These are phyloP conservation scores for Colletotrichum sp. DNA, from an alignment of 2,329 filamentous ascomycete species.

Conservation along the genomic window DNA sequence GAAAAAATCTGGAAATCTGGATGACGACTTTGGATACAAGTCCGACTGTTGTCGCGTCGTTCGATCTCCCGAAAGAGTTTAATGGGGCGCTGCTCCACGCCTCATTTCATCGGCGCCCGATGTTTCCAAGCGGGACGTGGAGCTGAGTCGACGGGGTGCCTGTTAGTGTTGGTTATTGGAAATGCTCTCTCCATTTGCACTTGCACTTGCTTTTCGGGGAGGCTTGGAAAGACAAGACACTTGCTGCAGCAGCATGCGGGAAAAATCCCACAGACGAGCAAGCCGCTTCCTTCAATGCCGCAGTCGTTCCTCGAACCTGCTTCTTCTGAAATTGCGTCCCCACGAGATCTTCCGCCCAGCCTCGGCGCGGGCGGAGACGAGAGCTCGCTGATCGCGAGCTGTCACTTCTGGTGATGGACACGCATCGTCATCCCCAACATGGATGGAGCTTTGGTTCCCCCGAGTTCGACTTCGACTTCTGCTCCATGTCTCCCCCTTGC, in stretches of 20 bases:
- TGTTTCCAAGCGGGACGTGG: slow-evolving; percentile 2
- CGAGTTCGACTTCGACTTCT: not conserved
- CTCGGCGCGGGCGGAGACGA: not conserved
- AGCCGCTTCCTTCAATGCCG: not conserved
- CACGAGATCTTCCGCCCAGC: slow-evolving; percentile 3
- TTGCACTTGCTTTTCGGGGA: not conserved
- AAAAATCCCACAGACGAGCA: not conserved
- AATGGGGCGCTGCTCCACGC: slow-evolving; percentile 8
- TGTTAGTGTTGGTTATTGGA: not conserved
- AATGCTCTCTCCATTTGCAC: not conserved
- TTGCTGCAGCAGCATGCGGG: not conserved
- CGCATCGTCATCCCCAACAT: not conserved
- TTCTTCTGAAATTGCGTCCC: slow-evolving; percentile 3
- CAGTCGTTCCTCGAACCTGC: not conserved
- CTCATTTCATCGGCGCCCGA: slow-evolving; percentile 8
- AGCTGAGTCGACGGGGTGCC: not conserved
- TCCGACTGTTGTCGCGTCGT: not conserved
- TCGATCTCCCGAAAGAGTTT: not conserved
- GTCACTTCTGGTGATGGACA: not conserved
- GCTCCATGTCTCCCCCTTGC: not conserved
- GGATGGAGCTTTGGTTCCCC: slow-evolving; percentile 1
- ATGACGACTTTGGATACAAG: slow-evolving; percentile 4
- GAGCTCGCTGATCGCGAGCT: not conserved
- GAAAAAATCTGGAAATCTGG: not conserved
- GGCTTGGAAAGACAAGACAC: not conserved